Evolutionary conservation across 78 protist genomes (phyloP), one percentile per base, ranked within the genome.

Genomic region (Bigelowiella natans): DNA sequence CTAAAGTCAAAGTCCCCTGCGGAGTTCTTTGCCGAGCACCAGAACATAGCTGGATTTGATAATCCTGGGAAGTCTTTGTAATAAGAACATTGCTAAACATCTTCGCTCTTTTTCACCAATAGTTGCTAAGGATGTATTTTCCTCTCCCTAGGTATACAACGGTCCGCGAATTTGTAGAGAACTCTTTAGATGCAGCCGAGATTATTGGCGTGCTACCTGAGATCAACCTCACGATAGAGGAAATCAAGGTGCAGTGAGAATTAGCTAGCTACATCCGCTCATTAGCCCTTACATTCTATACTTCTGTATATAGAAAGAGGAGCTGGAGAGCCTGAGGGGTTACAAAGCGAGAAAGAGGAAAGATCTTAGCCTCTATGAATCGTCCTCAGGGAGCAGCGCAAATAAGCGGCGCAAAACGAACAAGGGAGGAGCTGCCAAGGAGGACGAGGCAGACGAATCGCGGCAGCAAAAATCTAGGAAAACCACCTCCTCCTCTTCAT

Each of bases 111-210:
- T 1, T 36, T 2, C 85, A 18, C 85, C 39, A 31, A 31, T 1
- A 1, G 29, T 83, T 88, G 93, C 92, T 92, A n/a, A 92, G 94
- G 37, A 88, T 86, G 36, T 90, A 90, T 26, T 84, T 93, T 83
- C 90, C n/a, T n/a, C n/a, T n/a, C n/a, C n/a, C n/a, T n/a, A n/a
- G n/a, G n/a, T n/a, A 93, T 87, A 94, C 95, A 18, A 92, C 95
- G 30, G 83, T 92, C n/a, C 93, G 95, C 31, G 95, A 94, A 86
- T 90, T 94, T 2, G 92, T 94, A 7, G 95, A 94, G 91, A 94
- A 94, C 91, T 1, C 90, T 11, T 83, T 94, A 26, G 95, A 94
- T 63, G 95, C 95, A 7, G 92, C 93, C 38, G 95, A 94, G 73
- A 30, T 39, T 37, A 73, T 91, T 0, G 51, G 90, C 37, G 38